Conservation (phyloP, 164 flowering plant species). For the grape (Vitis vinifera) region ASM3070453v1 NC_081823.1:457001-457500, state of each 20-base stretch:
- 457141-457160: neutral
- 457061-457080: slow-evolving; percentile 28
- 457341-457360: no score
- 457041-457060: slow-evolving; percentile 32
- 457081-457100: slow-evolving; percentile 25
- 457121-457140: slow-evolving; percentile 4
- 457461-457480: slow-evolving; percentile 10
- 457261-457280: no score
- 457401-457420: slow-evolving; percentile 29
- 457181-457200: slow-evolving; percentile 6
- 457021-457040: slow-evolving; percentile 40
- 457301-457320: no score
- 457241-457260: no score
- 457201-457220: no score
- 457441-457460: slow-evolving; percentile 37
- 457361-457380: no score
- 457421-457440: slow-evolving; percentile 32
- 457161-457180: slow-evolving; percentile 5
- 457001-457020: slow-evolving; percentile 33
- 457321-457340: no score
- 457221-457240: no score
- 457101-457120: slow-evolving; percentile 23
- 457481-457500: slow-evolving; percentile 9
- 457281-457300: no score
- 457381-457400: neutral